Percentiles rank a stretch among this genome's conserved stretches.
Evolutionary conservation across 1,139 yeast species (phyloP).

Genomic region (Chernovozyma sophiae-reginae): DNA sequence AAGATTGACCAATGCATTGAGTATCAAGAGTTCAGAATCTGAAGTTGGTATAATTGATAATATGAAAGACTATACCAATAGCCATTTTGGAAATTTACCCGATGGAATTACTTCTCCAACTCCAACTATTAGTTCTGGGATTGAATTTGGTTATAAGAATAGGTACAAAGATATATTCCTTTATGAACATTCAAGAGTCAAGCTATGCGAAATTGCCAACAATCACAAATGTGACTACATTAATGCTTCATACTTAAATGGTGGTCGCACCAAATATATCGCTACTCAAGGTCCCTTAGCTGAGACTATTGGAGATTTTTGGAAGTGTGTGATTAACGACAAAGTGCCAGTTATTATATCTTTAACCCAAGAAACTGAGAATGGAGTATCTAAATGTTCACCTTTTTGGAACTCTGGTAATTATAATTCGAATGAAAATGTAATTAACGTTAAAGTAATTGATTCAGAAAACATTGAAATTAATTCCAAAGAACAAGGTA

Average conservation of each 20-base stretch:
- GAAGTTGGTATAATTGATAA: too few species aligned
- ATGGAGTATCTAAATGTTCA: conserved; percentile 51
- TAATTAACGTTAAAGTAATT: conserved; percentile 25
- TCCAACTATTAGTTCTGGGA: conserved; percentile 45
- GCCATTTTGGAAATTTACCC: too few species aligned
- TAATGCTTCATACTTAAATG: conserved; percentile 27
- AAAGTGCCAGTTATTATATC: conserved; percentile 41
- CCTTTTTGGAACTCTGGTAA: conserved; percentile 51
- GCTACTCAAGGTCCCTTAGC: conserved; percentile 88
- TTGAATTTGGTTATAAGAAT: conserved; percentile 72
- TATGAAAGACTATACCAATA: conserved; percentile 8
- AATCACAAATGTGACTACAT: conserved; percentile 27
- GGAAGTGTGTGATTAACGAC: conserved; percentile 61
- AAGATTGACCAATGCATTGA: conserved; percentile 27
- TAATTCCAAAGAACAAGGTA: too few species aligned
- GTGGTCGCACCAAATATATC: conserved; percentile 45
- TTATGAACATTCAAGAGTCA: conserved; percentile 78
- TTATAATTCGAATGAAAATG: conserved; percentile 35
- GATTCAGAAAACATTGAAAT: conserved; percentile 12
- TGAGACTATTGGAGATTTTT: conserved; percentile 74
- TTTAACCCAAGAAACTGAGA: conserved; percentile 49
- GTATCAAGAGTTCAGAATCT: not conserved
- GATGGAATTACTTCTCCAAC: conserved; percentile 9
- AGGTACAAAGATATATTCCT: conserved; percentile 79
- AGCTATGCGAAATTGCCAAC: conserved; percentile 22